These are phyloP conservation scores for Amaranthus tricolor DNA, from an alignment of 179 eudicot genomes.

Conservation along the genomic window DNA sequence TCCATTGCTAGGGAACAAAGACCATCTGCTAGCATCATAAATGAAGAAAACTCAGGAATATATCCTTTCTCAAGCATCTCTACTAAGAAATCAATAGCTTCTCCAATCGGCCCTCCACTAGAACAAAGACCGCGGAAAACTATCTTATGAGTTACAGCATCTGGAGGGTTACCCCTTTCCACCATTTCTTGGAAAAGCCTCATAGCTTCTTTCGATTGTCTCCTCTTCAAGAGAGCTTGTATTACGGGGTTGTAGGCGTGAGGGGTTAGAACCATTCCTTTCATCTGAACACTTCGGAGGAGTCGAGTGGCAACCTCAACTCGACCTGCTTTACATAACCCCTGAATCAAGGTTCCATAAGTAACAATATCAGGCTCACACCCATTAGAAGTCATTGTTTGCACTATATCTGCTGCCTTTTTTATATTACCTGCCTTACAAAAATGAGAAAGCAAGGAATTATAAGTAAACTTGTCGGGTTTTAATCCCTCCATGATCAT, in stretches of 20 bases:
- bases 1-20: constrained; percentile 79
- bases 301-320: constrained; percentile 71
- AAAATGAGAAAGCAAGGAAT: constrained; percentile 73
- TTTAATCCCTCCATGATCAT: constrained; percentile 95
- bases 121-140: constrained; percentile 84
- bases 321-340: constrained; percentile 85
- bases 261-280: constrained; percentile 76
- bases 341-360: constrained; percentile 79
- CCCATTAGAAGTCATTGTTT: constrained; percentile 83
- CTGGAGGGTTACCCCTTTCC: constrained; percentile 73
- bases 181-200: constrained; percentile 81
- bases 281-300: constrained; percentile 70
- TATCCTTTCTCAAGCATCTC: constrained; percentile 74
- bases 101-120: constrained; percentile 83
- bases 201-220: constrained; percentile 60
- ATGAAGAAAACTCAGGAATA: constrained; percentile 66
- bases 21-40: constrained; percentile 85
- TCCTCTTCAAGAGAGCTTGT: constrained; percentile 60
- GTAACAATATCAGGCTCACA: constrained; percentile 93
- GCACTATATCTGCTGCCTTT: constrained; percentile 87
- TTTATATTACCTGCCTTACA: constrained; percentile 77
- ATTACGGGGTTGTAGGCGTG: constrained; percentile 82
- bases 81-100: constrained; percentile 72
- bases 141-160: constrained; percentile 63
- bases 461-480: constrained; percentile 87